Conservation (phyloP, 352 stramenopile species). For the Pythium biforme region DNA sequence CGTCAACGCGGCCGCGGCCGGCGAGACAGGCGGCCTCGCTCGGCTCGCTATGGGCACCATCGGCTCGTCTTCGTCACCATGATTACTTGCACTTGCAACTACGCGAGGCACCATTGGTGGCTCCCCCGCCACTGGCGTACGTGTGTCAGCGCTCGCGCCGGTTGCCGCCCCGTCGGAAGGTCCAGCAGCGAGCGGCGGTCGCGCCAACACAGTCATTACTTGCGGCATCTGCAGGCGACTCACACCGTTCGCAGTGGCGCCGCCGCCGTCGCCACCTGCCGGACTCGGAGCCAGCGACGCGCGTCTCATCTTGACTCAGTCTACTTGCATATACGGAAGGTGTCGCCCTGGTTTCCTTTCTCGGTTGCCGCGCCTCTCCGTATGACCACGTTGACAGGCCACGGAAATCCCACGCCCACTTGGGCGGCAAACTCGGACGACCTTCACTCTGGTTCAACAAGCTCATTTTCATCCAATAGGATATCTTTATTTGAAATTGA, state of each 20-base stretch:
- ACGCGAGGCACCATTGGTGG: neutral
- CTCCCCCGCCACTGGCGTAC: neutral
- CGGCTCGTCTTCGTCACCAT: conserved; percentile 1
- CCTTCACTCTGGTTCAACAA: conserved; percentile 30
- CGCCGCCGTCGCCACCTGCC: conserved; percentile 1
- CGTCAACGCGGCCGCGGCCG: neutral
- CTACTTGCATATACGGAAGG: conserved; percentile 3
- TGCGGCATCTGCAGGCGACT: conserved; percentile 19
- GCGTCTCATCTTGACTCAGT: conserved; percentile 11
- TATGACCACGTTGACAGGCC: conserved; percentile 4
- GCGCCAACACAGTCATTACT: conserved; percentile 10
- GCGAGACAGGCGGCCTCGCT: neutral
- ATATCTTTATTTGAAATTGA: conserved; percentile 4
- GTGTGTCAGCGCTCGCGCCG: neutral
- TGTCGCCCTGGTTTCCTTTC: conserved; percentile 8
- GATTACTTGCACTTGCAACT: neutral
- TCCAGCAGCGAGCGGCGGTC: conserved; percentile 9
- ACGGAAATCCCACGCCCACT: neutral
- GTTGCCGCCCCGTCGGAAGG: conserved; percentile 1
- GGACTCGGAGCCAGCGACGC: conserved; percentile 8
- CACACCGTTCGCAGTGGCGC: neutral
- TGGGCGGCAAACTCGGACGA: conserved; percentile 17
- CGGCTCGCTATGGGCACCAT: neutral
- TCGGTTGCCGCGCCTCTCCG: conserved; percentile 4
- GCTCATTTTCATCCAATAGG: conserved; percentile 12